Evolutionary conservation across 208 protist genomes (phyloP).

Genomic region (Porcisia hertigi): DNA sequence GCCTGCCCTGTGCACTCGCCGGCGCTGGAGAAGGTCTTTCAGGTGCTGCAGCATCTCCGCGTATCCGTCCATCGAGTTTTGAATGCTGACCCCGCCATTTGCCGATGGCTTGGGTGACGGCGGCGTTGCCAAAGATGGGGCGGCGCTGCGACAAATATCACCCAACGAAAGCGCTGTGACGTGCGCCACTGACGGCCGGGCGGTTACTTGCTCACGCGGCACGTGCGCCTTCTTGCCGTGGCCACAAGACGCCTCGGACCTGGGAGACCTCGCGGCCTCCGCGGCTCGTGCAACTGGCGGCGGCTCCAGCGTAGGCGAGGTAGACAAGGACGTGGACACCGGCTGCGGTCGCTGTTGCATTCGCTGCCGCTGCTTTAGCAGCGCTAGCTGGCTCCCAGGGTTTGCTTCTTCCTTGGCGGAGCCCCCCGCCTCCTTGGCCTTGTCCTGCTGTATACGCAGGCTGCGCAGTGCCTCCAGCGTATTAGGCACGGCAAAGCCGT

Average conservation of each 20-base stretch:
- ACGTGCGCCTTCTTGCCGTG: background rate
- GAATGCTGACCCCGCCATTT: constrained; percentile 15
- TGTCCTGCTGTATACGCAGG: constrained; percentile 35
- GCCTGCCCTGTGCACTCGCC: constrained; percentile 24
- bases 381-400: constrained; percentile 42
- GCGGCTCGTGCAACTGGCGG: constrained; percentile 1
- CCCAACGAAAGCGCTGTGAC: constrained; percentile 39
- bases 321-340: background rate
- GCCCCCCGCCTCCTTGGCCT: background rate
- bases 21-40: constrained; percentile 66
- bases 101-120: constrained; percentile 11
- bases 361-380: constrained; percentile 62
- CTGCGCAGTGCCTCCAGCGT: constrained; percentile 74
- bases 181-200: constrained; percentile 2
- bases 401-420: constrained; percentile 9
- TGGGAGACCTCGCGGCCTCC: constrained; percentile 5
- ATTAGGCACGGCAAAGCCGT: constrained; percentile 42
- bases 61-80: constrained; percentile 65
- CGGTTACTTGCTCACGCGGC: background rate
- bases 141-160: constrained; percentile 8
- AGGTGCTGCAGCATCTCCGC: constrained; percentile 85
- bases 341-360: constrained; percentile 19
- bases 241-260: constrained; percentile 2
- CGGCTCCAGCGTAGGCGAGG: constrained; percentile 7
- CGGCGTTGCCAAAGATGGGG: constrained; percentile 6